Base-by-base conservation (phyloP, 495 filamentous ascomycete genomes). In the Xylona heveae region DNA sequence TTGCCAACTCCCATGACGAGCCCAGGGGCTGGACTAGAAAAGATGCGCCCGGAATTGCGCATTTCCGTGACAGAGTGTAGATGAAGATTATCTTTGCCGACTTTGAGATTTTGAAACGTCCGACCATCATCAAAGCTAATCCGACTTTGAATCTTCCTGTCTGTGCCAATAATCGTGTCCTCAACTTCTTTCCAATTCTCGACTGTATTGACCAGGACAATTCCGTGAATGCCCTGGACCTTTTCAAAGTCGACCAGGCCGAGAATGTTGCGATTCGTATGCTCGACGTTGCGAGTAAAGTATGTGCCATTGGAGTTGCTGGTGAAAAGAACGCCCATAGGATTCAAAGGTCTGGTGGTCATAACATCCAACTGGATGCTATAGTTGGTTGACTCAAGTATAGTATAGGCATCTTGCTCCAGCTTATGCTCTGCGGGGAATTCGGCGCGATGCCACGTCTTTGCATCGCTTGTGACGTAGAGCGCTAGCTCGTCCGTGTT, bases 221-320 rank as follows among this genome's bases (percentile, higher is more conserved):
- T 79, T 9, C 88, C 88, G 46, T 95, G 82, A 26, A 97, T 82
- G 30, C 69, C 69, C 24, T 72, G 57, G 28, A 95, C 66, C 50
- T 90, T 85, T 46, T 97, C 88, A 42, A 95, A 97, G 48, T 95
- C 88, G 24, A 95, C 82, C 17, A 64, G 58, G 4, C 78, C 79
- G 3, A 52, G 42, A 8, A 33, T 17, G 46, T 78, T 69, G 31
- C 82, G 71, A 51, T 97, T 95, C 19, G 83, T 93, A 47, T 94
- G 69, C 42, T 85, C 75, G 31, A 81, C 69, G 46, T 93, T 93
- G 33, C 73, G 67, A 0, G 69, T 82, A 50, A 94, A 97, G 47
- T 90, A 93, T 2, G 83, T 92, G 26, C 88, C 88, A 44, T 94
- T 88, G 13, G 80, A 92, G 42, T 95, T 95, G 45, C 85, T 94